These are phyloP conservation scores for Aristolochia californica DNA, from an alignment of 164 flowering plant species.

Conservation along the genomic window DNA sequence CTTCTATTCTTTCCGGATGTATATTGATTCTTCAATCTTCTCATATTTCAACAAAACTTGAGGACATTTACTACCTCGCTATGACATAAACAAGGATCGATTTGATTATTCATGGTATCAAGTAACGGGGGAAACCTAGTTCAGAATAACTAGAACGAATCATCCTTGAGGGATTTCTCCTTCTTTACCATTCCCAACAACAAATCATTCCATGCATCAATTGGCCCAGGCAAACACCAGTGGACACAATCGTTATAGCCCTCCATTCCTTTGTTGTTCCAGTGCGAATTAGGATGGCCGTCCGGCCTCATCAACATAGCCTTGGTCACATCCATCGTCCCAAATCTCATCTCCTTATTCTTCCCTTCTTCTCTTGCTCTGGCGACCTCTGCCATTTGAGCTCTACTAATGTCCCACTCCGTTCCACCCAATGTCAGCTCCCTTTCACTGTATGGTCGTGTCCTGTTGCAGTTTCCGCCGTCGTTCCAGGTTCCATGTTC, in stretches of 20 bases:
- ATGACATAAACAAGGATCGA: too few species aligned
- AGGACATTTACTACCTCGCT: too few species aligned
- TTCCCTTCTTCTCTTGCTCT: slow-evolving; percentile 24
- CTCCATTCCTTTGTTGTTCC: slow-evolving; percentile 60
- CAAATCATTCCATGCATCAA: slow-evolving; percentile 78
- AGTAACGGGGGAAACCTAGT: too few species aligned
- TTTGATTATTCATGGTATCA: too few species aligned
- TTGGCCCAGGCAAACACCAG: slow-evolving; percentile 93
- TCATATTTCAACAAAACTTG: too few species aligned
- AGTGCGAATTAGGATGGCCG: slow-evolving; percentile 65
- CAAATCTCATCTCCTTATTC: slow-evolving; percentile 31
- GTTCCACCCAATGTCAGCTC: slow-evolving; percentile 14
- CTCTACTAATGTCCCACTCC: slow-evolving; percentile 43
- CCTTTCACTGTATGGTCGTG: slow-evolving; percentile 29
- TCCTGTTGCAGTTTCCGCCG: slow-evolving; percentile 65
- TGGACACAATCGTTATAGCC: slow-evolving; percentile 78
- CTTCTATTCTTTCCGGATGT: too few species aligned
- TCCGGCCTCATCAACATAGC: slow-evolving; percentile 87
- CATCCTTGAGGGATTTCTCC: not conserved
- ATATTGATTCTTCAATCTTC: too few species aligned
- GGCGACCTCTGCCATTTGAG: slow-evolving; percentile 48
- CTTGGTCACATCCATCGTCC: slow-evolving; percentile 54
- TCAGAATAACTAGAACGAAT: too few species aligned
- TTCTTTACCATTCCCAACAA: slow-evolving; percentile 28
- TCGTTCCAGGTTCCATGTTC: slow-evolving; percentile 71